Evolutionary conservation across 108 stramenopile genomes (phyloP).

Genomic region (Seminavis robusta): DNA sequence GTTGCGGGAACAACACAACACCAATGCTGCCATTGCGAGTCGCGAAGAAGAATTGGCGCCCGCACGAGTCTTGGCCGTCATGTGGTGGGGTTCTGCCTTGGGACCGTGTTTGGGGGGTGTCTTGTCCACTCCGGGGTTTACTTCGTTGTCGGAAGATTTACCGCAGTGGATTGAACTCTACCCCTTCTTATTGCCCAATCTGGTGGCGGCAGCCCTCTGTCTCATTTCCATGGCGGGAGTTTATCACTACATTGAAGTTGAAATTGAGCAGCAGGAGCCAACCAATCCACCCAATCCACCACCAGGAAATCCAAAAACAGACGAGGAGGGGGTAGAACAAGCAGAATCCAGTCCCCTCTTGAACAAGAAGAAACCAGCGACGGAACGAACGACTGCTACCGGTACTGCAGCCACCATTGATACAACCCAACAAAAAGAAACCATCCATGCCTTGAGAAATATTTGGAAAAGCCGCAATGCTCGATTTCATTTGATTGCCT

Average conservation of each 20-base stretch:
- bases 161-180: constrained; percentile 3
- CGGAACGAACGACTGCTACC: background rate
- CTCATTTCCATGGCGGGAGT: constrained; percentile 12
- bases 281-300: background rate
- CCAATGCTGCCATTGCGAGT: background rate
- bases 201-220: constrained; percentile 22
- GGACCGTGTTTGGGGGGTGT: constrained; percentile 7
- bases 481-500: constrained; percentile 28
- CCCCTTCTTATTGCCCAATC: constrained; percentile 34
- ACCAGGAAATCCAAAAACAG: too few species aligned
- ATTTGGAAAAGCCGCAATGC: constrained; percentile 11
- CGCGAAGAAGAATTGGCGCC: background rate
- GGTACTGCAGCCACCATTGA: background rate
- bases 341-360: too few species aligned
- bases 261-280: too few species aligned
- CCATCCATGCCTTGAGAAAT: constrained; percentile 4
- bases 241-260: constrained; percentile 5
- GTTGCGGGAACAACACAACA: background rate
- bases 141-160: background rate
- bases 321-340: too few species aligned
- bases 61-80: background rate
- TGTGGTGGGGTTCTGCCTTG: constrained; percentile 4
- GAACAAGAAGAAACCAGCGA: too few species aligned
- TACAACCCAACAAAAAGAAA: background rate
- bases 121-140: constrained; percentile 2